Evolutionary conservation across 192 early-diverging fungal genomes (phyloP), one percentile per base, ranked within the genome.

Genomic region (Tieghemiomyces parasiticus): DNA sequence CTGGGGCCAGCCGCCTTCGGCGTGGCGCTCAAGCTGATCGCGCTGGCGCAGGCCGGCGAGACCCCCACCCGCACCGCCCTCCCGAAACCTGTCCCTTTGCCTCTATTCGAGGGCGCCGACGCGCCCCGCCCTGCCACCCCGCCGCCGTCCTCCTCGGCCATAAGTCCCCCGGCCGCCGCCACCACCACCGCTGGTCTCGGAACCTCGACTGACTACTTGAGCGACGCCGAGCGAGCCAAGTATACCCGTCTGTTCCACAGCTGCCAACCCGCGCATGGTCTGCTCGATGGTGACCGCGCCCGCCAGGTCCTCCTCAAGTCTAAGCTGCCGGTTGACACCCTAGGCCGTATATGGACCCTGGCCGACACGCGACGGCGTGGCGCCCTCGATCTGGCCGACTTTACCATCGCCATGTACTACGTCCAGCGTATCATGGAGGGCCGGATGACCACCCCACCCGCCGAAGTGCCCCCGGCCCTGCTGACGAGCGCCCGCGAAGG

Each of bases 391-490:
- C 72, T 88, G 53, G 71, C 80, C 10, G 90, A 93, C 65, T 97
- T 97, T 67, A 78, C 86, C 45, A 81, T 90, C 52, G 91, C 90
- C 38, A 95, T 97, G 92, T 79, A 82, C 63, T 85, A 89, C 60
- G 84, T 97, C 56, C 79, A 85, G 20, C 78, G 82, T 58, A 70
- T 86, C 22, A 91, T 90, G 81, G 80, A 86, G 54, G 86, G 85
- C 32, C 76, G 75, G 22, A 70, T 81, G 34, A 65, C 72, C 44
- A 71, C 74, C 29, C 72, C 94, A n/a, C 94, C 94, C 16, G 48
- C 73, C 4, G 59, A 68, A 6, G 69, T 92, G 22, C 88, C 94
- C 13, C 65, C 77, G 16, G 65, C 76, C n/a, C 63, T 83, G 50
- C 85, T 63, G 76, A 44, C 59, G 34, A 50, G 51, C 63, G 24